A percentile compares a stretch with the other conserved stretches of the same genome.
Evolutionary conservation across 805 yeast species (phyloP).

Genomic region (Lipomyces yamanashiensis): DNA sequence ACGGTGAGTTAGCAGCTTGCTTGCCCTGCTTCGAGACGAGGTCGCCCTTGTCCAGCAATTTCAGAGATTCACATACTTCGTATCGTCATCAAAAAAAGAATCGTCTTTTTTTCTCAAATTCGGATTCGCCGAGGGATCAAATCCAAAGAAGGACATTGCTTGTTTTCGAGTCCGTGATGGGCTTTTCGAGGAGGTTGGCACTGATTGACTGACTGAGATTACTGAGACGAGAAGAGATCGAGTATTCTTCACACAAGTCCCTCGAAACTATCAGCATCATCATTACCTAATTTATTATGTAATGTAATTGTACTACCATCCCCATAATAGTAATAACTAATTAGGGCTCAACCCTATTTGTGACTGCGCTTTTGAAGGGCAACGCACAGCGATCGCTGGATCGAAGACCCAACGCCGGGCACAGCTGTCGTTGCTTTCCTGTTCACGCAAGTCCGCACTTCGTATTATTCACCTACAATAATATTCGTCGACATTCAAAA

Average conservation of each 20-base stretch:
- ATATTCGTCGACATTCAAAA: constrained; percentile 19
- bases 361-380: constrained; percentile 9
- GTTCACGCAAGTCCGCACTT: constrained; percentile 10
- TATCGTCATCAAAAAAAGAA: constrained; percentile 20
- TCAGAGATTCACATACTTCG: constrained; percentile 7
- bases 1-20: background rate
- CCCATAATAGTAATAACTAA: too few relatives aligned
- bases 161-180: too few relatives aligned
- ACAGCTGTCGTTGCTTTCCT: constrained; percentile 1
- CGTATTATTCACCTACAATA: constrained; percentile 14
- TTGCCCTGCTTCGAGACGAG: background rate
- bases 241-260: too few relatives aligned
- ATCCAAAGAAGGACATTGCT: constrained; percentile 37
- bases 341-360: background rate
- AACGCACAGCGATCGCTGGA: background rate
- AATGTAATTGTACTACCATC: too few relatives aligned
- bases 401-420: constrained; percentile 1
- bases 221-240: too few relatives aligned
- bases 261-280: too few relatives aligned
- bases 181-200: too few relatives aligned
- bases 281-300: too few relatives aligned
- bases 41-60: background rate
- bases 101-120: constrained; percentile 9
- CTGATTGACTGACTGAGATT: too few relatives aligned
- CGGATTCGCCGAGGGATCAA: constrained; percentile 34